Conservation (phyloP, 805 yeast species). For the Zygosaccharomyces rouxii region DNA sequence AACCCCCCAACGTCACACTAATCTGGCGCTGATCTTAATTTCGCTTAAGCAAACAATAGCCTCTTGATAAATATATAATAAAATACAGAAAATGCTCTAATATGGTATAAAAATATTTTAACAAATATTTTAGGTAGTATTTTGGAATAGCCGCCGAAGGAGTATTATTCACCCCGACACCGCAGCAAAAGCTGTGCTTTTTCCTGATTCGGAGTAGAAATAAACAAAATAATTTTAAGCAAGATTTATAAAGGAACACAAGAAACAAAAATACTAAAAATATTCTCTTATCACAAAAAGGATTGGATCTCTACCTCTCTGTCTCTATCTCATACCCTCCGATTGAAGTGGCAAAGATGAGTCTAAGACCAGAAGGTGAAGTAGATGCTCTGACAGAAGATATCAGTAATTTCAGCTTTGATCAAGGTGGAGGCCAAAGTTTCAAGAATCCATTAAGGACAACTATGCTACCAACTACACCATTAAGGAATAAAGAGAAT, state of each 20-base stretch:
- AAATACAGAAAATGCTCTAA: not conserved
- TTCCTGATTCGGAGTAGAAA: conserved; percentile 10
- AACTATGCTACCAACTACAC: conserved; percentile 14
- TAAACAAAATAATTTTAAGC: conserved; percentile 8
- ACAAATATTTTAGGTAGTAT: not conserved
- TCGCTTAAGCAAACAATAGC: not conserved
- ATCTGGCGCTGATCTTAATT: not conserved
- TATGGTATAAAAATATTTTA: not conserved
- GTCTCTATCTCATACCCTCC: not conserved
- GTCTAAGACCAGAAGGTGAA: conserved; percentile 28
- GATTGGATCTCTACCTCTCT: not conserved
- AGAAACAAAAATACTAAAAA: not conserved
- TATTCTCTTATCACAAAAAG: not conserved
- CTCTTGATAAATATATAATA: not conserved
- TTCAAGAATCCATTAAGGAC: conserved; percentile 15
- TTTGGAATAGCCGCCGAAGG: not conserved
- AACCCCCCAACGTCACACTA: not conserved
- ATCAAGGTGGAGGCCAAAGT: conserved; percentile 15
- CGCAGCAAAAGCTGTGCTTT: not conserved
- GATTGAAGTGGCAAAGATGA: conserved; percentile 15
- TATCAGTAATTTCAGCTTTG: conserved; percentile 34
- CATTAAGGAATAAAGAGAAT: conserved; percentile 19
- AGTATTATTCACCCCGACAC: conserved; percentile 3
- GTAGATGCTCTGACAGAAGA: conserved; percentile 35
- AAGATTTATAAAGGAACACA: conserved; percentile 5